These are phyloP conservation scores for Pythium folliculosum DNA, from an alignment of 352 stramenopile genomes.

Conservation along the genomic window DNA sequence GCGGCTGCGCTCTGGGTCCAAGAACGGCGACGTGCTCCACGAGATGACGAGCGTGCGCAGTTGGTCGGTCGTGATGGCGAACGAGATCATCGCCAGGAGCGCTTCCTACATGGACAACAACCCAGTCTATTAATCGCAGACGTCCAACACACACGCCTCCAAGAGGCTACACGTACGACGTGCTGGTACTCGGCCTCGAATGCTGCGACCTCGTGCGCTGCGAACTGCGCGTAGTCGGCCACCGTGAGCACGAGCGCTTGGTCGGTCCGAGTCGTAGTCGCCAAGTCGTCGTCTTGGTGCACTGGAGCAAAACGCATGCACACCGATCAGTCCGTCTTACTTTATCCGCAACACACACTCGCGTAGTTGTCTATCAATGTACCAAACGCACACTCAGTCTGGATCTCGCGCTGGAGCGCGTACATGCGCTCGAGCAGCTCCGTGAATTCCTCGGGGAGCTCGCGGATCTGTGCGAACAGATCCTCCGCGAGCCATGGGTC, in stretches of 20 bases:
- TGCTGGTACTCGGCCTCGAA: slow-evolving; percentile 86
- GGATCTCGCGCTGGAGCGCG: slow-evolving; percentile 41
- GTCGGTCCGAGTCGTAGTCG: no score
- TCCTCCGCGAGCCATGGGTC: slow-evolving; percentile 74
- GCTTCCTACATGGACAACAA: no score
- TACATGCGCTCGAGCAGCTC: slow-evolving; percentile 67
- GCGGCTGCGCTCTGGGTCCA: slow-evolving; percentile 49
- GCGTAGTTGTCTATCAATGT: neutral
- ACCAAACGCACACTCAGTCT: slow-evolving; percentile 32
- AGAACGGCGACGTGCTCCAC: slow-evolving; percentile 80
- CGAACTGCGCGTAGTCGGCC: slow-evolving; percentile 75
- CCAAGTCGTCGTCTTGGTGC: neutral
- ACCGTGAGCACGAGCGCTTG: slow-evolving; percentile 36
- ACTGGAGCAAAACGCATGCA: neutral
- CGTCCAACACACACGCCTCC: no score
- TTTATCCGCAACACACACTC: no score
- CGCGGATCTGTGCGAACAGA: slow-evolving; percentile 61
- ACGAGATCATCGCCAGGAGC: slow-evolving; percentile 64
- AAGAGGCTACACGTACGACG: slow-evolving; percentile 67
- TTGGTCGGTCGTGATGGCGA: slow-evolving; percentile 68
- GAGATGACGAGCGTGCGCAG: slow-evolving; percentile 80
- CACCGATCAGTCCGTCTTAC: no score
- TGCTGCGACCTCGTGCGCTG: slow-evolving; percentile 58
- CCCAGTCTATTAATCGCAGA: no score
- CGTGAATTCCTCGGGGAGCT: slow-evolving; percentile 46